Percentiles rank a stretch among this genome's conserved stretches.
Evolutionary conservation across 768 basidiomycete genomes (phyloP).

Genomic region (Crepidotus variabilis): DNA sequence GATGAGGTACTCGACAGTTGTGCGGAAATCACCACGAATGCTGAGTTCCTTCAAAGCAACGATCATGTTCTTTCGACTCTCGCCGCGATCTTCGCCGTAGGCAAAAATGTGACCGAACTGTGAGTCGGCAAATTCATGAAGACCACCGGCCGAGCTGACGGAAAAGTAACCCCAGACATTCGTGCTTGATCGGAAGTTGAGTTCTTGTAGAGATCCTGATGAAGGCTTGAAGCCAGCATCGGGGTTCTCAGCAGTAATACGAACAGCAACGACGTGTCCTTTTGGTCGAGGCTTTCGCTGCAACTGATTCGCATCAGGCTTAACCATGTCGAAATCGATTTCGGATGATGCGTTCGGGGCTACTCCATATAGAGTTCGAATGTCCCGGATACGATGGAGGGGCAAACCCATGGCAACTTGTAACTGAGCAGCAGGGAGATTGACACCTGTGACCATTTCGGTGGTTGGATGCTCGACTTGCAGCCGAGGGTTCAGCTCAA

Average conservation of each 20-base stretch:
- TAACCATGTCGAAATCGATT: conserved; percentile 95
- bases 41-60: conserved; percentile 97
- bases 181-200: conserved; percentile 98
- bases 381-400: conserved; percentile 91
- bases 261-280: conserved; percentile 98
- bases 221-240: conserved; percentile 99
- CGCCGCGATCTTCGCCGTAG: conserved; percentile 92
- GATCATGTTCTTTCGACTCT: conserved; percentile 99
- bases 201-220: conserved; percentile 93
- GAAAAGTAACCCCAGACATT: conserved; percentile 99
- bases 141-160: conserved; percentile 89
- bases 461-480: conserved; percentile 99
- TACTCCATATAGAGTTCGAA: conserved; percentile 93
- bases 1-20: conserved; percentile 98
- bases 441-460: conserved; percentile 99
- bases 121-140: conserved; percentile 98
- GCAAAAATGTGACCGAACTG: conserved; percentile 99
- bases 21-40: conserved; percentile 98
- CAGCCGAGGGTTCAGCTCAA: conserved; percentile 98
- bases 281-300: conserved; percentile 96
- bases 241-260: conserved; percentile 99
- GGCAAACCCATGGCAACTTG: conserved; percentile 99
- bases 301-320: conserved; percentile 80
- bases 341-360: conserved; percentile 84
- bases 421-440: conserved; percentile 94